These are phyloP conservation scores for Breviolum minutum DNA, from an alignment of 73 alveolate genomes.

Conservation along the genomic window DNA sequence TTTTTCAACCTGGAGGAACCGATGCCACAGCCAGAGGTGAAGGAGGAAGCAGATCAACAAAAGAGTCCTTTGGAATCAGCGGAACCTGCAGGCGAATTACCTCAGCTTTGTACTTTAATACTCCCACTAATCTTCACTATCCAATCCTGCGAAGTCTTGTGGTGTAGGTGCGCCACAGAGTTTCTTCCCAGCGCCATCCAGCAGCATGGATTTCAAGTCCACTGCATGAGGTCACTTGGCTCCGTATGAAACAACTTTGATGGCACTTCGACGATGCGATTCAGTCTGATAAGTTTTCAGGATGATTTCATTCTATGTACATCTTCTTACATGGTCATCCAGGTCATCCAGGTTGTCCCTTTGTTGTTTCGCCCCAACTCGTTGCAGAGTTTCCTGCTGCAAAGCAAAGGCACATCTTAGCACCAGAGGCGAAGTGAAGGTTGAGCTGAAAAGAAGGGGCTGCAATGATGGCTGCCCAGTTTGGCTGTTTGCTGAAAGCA, in stretches of 20 bases:
- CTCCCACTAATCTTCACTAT: neutral
- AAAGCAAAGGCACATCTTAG: neutral
- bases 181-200: constrained; percentile 63
- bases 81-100: neutral
- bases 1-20: neutral
- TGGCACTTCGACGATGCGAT: neutral
- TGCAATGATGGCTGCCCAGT: too few relatives aligned
- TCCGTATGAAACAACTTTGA: neutral
- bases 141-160: neutral
- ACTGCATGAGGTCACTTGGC: neutral
- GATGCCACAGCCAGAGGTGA: neutral
- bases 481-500: too few relatives aligned
- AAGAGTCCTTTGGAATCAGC: neutral
- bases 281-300: neutral
- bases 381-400: too few relatives aligned
- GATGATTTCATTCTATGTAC: too few relatives aligned
- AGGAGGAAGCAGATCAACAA: neutral
- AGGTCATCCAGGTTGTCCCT: too few relatives aligned
- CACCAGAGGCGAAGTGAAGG: neutral
- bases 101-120: neutral
- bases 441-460: neutral
- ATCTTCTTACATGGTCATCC: too few relatives aligned
- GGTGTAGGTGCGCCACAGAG: constrained; percentile 60
- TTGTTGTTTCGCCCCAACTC: too few relatives aligned
- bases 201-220: constrained; percentile 57